Evolutionary conservation across 2,329 filamentous ascomycete genomes (phyloP).

Genomic region (Ophiostoma sp.): DNA sequence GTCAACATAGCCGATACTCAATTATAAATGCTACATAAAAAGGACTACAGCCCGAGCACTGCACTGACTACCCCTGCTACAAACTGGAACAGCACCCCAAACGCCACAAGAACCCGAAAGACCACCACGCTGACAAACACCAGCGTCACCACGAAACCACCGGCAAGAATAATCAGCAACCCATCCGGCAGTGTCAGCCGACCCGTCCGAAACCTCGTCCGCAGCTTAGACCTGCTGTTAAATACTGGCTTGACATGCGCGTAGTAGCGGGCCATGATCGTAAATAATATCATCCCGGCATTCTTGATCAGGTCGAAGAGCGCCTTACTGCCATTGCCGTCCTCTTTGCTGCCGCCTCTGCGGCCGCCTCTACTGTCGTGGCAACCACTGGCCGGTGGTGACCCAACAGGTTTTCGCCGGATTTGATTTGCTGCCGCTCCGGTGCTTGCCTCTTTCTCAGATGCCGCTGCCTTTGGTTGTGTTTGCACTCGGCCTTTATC

Average conservation of each 20-base stretch:
- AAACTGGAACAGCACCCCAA: constrained; percentile 16
- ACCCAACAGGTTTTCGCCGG: constrained; percentile 4
- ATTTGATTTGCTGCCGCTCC: constrained; percentile 23
- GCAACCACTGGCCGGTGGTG: background rate
- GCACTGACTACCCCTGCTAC: background rate
- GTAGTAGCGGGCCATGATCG: constrained; percentile 33
- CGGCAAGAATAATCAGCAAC: constrained; percentile 30
- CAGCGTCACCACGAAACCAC: constrained; percentile 30
- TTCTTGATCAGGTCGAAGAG: constrained; percentile 14
- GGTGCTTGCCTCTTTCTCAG: constrained; percentile 23
- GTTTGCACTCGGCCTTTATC: background rate
- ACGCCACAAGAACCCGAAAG: constrained; percentile 25
- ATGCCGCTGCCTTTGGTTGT: background rate
- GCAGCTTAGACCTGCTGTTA: constrained; percentile 36
- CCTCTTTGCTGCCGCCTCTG: background rate
- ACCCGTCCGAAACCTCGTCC: constrained; percentile 30
- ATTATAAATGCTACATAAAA: background rate
- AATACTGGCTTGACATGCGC: constrained; percentile 38
- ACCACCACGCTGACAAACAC: constrained; percentile 29
- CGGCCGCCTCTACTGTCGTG: background rate
- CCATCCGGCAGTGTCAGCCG: constrained; percentile 31
- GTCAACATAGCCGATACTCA: background rate
- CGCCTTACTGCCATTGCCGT: constrained; percentile 8
- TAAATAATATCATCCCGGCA: constrained; percentile 26
- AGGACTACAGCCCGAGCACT: constrained; percentile 10